Percentiles rank a stretch among this genome's conserved stretches.
Conservation (phyloP, 2,329 filamentous ascomycete species). For the Sarocladium kiliense region DNA sequence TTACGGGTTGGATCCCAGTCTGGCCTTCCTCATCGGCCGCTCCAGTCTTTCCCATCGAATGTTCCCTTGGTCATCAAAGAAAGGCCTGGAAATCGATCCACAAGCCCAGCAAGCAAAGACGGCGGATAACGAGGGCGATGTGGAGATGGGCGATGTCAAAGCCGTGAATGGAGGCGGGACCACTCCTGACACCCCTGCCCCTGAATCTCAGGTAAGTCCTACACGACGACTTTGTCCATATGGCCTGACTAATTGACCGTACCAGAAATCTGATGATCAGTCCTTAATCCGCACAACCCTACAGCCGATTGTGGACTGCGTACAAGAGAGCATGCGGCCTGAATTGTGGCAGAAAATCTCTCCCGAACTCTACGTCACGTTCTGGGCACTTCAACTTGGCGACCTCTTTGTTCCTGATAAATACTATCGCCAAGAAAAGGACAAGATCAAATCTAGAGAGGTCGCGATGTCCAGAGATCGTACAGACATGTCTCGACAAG, state of each 20-base stretch:
- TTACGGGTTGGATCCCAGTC: conserved; percentile 71
- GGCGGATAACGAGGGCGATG: conserved; percentile 51
- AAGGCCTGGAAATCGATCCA: conserved; percentile 21
- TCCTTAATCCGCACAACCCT: conserved; percentile 38
- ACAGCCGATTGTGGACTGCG: conserved; percentile 65
- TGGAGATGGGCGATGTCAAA: conserved; percentile 40
- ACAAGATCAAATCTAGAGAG: conserved; percentile 61
- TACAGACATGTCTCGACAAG: conserved; percentile 64
- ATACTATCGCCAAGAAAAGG: conserved; percentile 73
- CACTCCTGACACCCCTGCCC: conserved; percentile 20
- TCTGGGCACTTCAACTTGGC: conserved; percentile 84
- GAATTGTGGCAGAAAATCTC: conserved; percentile 67
- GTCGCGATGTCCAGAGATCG: conserved; percentile 65
- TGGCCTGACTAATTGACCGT: conserved; percentile 15
- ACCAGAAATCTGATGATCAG: conserved; percentile 29
- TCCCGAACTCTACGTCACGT: conserved; percentile 78
- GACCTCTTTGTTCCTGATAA: conserved; percentile 73
- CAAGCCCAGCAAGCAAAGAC: conserved; percentile 11
- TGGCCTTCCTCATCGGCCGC: conserved; percentile 82
- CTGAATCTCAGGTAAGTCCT: conserved; percentile 27
- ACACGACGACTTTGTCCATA: conserved; percentile 11
- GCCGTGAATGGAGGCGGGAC: conserved; percentile 20
- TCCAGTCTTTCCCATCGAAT: conserved; percentile 67
- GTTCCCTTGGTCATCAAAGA: conserved; percentile 35
- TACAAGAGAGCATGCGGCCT: conserved; percentile 56